Percentiles rank a stretch among this genome's conserved stretches.
These are phyloP conservation scores for Fusarium veterinarium DNA, from an alignment of 2,329 filamentous ascomycete genomes.

Conservation along the genomic window DNA sequence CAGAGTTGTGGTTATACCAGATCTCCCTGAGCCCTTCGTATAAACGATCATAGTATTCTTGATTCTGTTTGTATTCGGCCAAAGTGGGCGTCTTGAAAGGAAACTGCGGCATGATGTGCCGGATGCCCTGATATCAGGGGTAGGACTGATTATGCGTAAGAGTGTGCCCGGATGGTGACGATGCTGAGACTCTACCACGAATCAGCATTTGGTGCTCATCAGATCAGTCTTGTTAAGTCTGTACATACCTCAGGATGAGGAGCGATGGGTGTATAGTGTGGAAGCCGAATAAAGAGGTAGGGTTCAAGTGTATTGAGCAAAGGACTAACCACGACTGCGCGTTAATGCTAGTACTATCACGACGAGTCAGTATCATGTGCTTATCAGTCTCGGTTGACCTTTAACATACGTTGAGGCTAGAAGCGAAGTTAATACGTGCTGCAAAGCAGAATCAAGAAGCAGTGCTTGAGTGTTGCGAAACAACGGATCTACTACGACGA, in stretches of 20 bases:
- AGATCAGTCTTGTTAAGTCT: neutral
- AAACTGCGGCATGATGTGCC: constrained; percentile 4
- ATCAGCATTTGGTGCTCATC: neutral
- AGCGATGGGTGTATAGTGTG: neutral
- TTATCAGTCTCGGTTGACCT: too few relatives aligned
- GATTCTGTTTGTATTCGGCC: neutral
- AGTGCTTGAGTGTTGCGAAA: neutral
- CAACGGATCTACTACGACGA: neutral
- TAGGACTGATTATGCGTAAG: neutral
- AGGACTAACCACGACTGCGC: neutral
- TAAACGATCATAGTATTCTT: neutral
- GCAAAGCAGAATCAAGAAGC: neutral
- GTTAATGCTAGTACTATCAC: neutral
- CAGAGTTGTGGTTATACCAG: constrained; percentile 1
- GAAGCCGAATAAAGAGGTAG: neutral
- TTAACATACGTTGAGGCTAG: neutral
- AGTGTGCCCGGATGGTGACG: neutral
- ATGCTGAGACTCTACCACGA: neutral
- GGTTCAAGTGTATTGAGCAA: neutral
- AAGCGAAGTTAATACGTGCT: neutral
- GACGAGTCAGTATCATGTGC: neutral
- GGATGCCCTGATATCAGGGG: neutral
- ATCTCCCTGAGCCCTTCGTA: neutral
- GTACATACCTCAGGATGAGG: neutral
- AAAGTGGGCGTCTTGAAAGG: constrained; percentile 18